phyloP scores from a whole-genome alignment of 441 rosid genomes.

The Pelargonium citronellum region DNA sequence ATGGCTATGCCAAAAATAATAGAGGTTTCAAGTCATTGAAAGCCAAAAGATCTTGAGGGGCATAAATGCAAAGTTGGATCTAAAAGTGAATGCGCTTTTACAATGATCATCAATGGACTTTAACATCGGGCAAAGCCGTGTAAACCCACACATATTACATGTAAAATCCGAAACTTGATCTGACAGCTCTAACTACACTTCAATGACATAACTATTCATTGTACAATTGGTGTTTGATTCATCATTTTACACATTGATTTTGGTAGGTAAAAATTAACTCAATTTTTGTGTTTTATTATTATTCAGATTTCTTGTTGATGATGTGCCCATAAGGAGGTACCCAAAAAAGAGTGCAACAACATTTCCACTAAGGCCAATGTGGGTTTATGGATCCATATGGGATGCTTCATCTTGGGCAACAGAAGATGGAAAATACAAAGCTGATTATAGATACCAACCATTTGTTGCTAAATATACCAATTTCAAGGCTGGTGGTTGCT shows the following conservation, averaged over 20 bases:
- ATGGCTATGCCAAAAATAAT: no score
- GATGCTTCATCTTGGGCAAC: slow-evolving; percentile 98
- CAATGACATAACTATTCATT: no score
- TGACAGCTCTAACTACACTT: no score
- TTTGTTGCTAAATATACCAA: slow-evolving; percentile 64
- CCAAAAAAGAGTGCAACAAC: slow-evolving; percentile 67
- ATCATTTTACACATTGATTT: neutral
- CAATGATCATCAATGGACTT: no score
- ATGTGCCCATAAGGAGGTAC: slow-evolving; percentile 89
- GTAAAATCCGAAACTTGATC: no score
- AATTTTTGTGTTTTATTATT: neutral
- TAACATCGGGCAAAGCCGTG: no score
- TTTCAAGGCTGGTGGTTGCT: slow-evolving; percentile 72
- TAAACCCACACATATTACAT: no score
- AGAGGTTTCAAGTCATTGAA: no score
- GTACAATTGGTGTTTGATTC: no score
- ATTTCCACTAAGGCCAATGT: slow-evolving; percentile 89
- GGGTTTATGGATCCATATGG: slow-evolving; percentile 97
- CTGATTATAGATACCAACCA: slow-evolving; percentile 84
- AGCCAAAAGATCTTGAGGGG: no score
- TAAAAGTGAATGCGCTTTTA: no score
- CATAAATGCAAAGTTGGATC: no score
- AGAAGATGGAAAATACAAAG: slow-evolving; percentile 87
- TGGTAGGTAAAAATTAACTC: neutral
- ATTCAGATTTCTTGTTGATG: slow-evolving; percentile 80